These are phyloP conservation scores for Colletotrichum karsti DNA, from an alignment of 2,329 filamentous ascomycete species.

Conservation along the genomic window DNA sequence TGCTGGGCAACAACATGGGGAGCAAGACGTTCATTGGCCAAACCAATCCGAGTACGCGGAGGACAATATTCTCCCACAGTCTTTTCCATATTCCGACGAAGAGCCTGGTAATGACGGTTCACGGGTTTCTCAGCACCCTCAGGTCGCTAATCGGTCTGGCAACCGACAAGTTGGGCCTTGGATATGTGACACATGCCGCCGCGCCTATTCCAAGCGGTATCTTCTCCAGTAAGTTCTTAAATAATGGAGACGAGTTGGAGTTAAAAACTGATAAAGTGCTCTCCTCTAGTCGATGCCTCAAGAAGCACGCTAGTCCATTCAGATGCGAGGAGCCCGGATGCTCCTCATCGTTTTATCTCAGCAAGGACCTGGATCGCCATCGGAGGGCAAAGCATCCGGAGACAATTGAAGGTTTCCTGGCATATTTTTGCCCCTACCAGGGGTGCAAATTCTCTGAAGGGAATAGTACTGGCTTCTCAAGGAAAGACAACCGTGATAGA, in stretches of 20 bases:
- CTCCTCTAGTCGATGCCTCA: neutral
- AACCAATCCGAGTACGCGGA: neutral
- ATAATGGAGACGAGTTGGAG: no score
- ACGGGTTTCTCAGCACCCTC: neutral
- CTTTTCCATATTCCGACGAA: conserved; percentile 6
- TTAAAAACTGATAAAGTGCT: neutral
- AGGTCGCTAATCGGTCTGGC: neutral
- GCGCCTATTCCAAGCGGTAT: neutral
- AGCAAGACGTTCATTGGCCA: conserved; percentile 3
- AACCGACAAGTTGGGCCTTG: neutral
- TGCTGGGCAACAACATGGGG: conserved; percentile 27
- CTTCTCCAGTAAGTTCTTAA: neutral
- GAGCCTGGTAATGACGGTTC: neutral
- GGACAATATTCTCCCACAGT: neutral
- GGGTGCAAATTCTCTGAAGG: conserved; percentile 7
- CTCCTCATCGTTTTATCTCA: neutral
- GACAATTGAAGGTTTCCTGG: neutral
- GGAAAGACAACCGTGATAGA: neutral
- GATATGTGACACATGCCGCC: neutral
- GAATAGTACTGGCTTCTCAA: neutral
- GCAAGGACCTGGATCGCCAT: conserved; percentile 21
- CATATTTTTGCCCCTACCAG: conserved; percentile 6
- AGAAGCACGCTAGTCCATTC: neutral
- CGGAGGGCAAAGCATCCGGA: neutral
- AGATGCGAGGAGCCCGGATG: conserved; percentile 11